Percentiles rank a stretch among this genome's conserved stretches.
These are phyloP conservation scores for Fraxinus latifolia DNA, from an alignment of 305 asterid genomes.

Conservation along the genomic window DNA sequence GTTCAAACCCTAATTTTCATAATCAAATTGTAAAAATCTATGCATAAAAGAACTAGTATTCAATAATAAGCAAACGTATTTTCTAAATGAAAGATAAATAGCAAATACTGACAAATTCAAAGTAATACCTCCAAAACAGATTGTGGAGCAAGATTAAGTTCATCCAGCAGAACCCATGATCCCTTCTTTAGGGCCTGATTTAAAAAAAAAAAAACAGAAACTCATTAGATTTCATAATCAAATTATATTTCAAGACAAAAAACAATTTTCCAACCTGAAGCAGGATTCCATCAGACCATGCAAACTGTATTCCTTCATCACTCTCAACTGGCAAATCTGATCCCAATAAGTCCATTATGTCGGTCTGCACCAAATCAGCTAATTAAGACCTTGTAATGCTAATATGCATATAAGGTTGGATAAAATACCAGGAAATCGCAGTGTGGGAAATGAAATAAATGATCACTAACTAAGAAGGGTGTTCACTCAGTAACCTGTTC, in stretches of 20 bases:
- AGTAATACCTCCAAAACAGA: slow-evolving; percentile 85
- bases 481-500: slow-evolving; percentile 68
- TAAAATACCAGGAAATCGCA: slow-evolving; percentile 10
- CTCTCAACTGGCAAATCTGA: slow-evolving; percentile 96
- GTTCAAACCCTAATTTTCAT: slow-evolving; percentile 68
- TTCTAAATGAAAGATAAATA: slow-evolving; percentile 16
- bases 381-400: slow-evolving; percentile 22
- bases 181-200: slow-evolving; percentile 91
- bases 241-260: slow-evolving; percentile 1
- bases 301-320: slow-evolving; percentile 86
- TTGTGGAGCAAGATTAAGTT: slow-evolving; percentile 97
- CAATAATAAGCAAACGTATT: not conserved
- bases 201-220: slow-evolving; percentile 16
- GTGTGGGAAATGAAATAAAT: slow-evolving; percentile 8
- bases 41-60: slow-evolving; percentile 10
- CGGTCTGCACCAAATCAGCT: slow-evolving; percentile 65
- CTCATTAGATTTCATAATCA: slow-evolving; percentile 8
- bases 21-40: slow-evolving; percentile 17
- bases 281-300: slow-evolving; percentile 98
- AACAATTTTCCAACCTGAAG: slow-evolving; percentile 63
- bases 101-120: slow-evolving; percentile 16
- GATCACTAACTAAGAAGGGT: not conserved
- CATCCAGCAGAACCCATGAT: slow-evolving; percentile 97
- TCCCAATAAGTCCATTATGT: slow-evolving; percentile 95
- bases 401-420: slow-evolving; percentile 2